These are phyloP conservation scores for Verticillium tricorpus DNA, from an alignment of 2,329 filamentous ascomycete genomes.

Conservation along the genomic window DNA sequence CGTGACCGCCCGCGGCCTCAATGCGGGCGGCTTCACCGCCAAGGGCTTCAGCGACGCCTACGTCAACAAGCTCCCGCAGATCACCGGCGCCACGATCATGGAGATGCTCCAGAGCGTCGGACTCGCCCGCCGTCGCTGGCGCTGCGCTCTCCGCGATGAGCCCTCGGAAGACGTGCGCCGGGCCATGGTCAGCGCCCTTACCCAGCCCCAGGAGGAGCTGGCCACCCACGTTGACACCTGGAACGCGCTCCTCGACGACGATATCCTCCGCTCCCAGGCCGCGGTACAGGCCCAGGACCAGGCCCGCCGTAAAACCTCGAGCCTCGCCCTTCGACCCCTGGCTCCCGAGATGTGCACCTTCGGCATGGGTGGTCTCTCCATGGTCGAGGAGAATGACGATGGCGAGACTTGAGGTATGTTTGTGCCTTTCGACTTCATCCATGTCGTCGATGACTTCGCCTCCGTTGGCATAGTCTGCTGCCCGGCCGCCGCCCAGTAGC, in stretches of 20 bases:
- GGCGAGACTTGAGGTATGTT: background rate
- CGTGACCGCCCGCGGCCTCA: background rate
- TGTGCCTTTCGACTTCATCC: background rate
- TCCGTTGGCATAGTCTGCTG: no score
- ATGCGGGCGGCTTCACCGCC: background rate
- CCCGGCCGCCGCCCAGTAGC: no score
- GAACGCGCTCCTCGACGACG: background rate
- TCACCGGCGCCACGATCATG: background rate
- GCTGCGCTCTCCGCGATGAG: background rate
- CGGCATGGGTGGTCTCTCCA: background rate
- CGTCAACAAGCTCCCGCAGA: background rate
- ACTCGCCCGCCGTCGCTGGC: background rate
- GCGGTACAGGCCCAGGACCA: background rate
- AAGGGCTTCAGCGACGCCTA: background rate
- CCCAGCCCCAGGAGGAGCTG: background rate
- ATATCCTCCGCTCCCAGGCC: background rate
- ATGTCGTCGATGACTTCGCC: no score
- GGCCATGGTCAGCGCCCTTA: background rate
- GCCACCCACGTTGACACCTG: background rate
- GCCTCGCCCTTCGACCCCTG: background rate
- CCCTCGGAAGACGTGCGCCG: background rate
- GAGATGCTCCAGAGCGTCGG: background rate
- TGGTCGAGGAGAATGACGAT: background rate
- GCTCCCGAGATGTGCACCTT: background rate
- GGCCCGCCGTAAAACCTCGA: background rate